These are phyloP conservation scores for Paramecium caudatum DNA, from an alignment of 73 alveolate genomes.

Conservation along the genomic window DNA sequence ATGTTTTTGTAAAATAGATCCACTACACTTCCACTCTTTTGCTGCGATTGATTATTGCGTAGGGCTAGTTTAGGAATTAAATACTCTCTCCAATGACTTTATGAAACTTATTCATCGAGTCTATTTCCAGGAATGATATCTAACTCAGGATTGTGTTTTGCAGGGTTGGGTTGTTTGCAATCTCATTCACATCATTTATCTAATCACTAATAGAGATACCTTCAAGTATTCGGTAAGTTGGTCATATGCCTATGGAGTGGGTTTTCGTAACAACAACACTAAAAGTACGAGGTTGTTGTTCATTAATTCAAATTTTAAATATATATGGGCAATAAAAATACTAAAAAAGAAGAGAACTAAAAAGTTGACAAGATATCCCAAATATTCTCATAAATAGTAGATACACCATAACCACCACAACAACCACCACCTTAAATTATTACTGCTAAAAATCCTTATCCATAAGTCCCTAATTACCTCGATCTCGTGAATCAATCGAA, in stretches of 20 bases:
- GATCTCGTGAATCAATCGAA: background rate
- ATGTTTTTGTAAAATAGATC: conserved; percentile 35
- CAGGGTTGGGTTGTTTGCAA: conserved; percentile 39
- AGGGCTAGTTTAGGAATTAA: conserved; percentile 19
- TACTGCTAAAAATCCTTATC: background rate
- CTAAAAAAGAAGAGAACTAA: no score
- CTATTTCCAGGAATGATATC: background rate
- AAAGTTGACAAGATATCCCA: no score
- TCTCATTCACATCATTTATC: conserved; percentile 24
- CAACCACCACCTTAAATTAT: no score
- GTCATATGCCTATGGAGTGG: conserved; percentile 27
- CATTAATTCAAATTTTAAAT: conserved; percentile 50
- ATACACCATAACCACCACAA: no score
- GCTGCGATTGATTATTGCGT: background rate
- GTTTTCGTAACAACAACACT: conserved; percentile 19
- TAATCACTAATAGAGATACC: background rate
- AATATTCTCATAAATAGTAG: no score
- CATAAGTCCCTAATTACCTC: conserved; percentile 3
- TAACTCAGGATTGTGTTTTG: conserved; percentile 7
- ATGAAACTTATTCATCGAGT: conserved; percentile 23
- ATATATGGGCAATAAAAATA: no score
- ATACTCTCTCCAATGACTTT: conserved; percentile 56
- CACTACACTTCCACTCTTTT: conserved; percentile 54
- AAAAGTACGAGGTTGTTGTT: conserved; percentile 34
- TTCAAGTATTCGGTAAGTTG: conserved; percentile 20